Percentiles rank a stretch among this genome's conserved stretches.
Evolutionary conservation across 2,329 filamentous ascomycete genomes (phyloP).

Genomic region (Colletotrichum cuscutae): DNA sequence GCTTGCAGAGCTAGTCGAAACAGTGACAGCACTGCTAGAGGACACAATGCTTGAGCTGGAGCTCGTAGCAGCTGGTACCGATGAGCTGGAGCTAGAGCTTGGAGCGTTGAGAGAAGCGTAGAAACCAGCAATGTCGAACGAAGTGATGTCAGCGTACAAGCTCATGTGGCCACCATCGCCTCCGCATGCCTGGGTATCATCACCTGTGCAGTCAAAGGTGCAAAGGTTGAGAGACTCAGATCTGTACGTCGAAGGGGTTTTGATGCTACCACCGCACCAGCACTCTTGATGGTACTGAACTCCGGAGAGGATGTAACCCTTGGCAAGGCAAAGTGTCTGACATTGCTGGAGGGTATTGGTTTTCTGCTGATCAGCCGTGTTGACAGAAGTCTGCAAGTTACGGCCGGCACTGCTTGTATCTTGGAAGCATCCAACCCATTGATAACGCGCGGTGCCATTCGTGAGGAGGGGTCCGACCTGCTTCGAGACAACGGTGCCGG

Average conservation of each 20-base stretch:
- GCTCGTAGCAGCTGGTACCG: constrained; percentile 7
- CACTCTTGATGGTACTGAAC: constrained; percentile 46
- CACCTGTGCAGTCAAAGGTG: constrained; percentile 43
- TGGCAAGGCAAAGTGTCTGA: constrained; percentile 41
- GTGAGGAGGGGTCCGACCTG: constrained; percentile 49
- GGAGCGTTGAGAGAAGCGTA: constrained; percentile 28
- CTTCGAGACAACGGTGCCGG: constrained; percentile 44
- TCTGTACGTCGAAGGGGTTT: constrained; percentile 39
- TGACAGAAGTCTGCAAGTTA: constrained; percentile 43
- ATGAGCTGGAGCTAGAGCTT: constrained; percentile 24
- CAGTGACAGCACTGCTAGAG: constrained; percentile 15
- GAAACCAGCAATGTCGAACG: constrained; percentile 40
- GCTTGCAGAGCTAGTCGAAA: background rate
- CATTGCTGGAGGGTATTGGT: constrained; percentile 49
- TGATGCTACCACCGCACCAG: constrained; percentile 43
- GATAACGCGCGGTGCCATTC: constrained; percentile 43
- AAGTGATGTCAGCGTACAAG: constrained; percentile 44
- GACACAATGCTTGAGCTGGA: constrained; percentile 19
- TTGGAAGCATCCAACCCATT: constrained; percentile 52
- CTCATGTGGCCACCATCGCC: constrained; percentile 46
- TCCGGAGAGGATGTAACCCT: constrained; percentile 46
- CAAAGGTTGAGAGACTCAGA: constrained; percentile 40
- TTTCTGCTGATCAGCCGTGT: constrained; percentile 36
- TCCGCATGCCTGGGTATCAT: constrained; percentile 43
- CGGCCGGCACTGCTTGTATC: constrained; percentile 45